A percentile compares a stretch with the other conserved stretches of the same genome.
Conservation (phyloP, 139 green algal genomes). For the Chloropicon primus region DNA sequence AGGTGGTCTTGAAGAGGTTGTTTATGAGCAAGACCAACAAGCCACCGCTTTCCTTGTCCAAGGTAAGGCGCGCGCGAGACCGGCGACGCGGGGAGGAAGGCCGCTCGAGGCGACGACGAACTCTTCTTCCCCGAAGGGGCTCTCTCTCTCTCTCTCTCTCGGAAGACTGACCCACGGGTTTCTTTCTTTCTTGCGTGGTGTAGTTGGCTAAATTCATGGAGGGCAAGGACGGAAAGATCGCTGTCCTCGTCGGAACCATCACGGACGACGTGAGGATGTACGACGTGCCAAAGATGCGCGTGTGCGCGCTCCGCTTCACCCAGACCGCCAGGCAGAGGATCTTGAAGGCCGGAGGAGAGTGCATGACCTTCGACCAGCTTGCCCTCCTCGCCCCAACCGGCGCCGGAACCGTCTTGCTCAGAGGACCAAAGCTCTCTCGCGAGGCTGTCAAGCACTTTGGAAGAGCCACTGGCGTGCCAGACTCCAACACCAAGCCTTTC, state of each 20-base stretch:
- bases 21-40: constrained; percentile 92
- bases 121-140: no score
- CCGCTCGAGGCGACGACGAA: no score
- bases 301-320: constrained; percentile 86
- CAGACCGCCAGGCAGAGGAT: constrained; percentile 94
- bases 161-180: background rate
- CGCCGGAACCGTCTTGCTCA: constrained; percentile 69
- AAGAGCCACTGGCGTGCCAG: constrained; percentile 49
- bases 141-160: background rate
- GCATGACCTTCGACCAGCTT: constrained; percentile 97
- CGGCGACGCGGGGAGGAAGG: no score
- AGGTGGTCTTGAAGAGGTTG: constrained; percentile 90
- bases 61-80: no score
- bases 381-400: constrained; percentile 83
- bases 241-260: constrained; percentile 83
- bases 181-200: background rate
- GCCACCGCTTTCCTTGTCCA: constrained; percentile 86
- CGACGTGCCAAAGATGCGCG: constrained; percentile 76
- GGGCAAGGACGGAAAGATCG: constrained; percentile 83
- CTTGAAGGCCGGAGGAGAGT: constrained; percentile 90
- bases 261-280: constrained; percentile 88
- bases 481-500: constrained; percentile 84
- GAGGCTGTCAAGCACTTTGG: constrained; percentile 97
- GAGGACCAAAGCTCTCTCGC: constrained; percentile 83
- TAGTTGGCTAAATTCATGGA: constrained; percentile 76